These are phyloP conservation scores for Hibiscus mutabilis DNA, from an alignment of 345 rosid genomes.

Conservation along the genomic window DNA sequence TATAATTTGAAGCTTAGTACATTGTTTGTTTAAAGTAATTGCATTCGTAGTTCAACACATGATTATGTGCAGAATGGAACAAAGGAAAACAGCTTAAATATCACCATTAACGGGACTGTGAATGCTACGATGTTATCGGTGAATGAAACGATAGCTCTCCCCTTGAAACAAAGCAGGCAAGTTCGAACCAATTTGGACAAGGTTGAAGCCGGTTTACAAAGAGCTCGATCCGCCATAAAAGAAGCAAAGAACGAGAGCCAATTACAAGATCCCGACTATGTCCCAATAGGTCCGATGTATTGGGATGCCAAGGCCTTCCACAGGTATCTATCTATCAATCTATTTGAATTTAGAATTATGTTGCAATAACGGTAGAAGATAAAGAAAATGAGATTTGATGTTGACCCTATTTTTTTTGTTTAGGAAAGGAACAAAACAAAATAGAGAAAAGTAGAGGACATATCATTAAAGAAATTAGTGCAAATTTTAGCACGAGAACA, in stretches of 20 bases:
- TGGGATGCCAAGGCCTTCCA: constrained; percentile 3
- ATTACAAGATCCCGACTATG: not conserved
- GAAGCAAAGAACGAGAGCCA: not conserved
- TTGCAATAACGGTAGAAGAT: not conserved
- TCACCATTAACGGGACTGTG: not conserved
- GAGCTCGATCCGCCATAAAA: not conserved
- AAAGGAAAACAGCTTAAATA: not conserved
- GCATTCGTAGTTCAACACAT: not conserved
- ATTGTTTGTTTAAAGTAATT: too few species aligned
- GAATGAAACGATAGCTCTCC: constrained; percentile 4
- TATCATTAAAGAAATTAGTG: not conserved
- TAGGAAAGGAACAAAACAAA: not conserved
- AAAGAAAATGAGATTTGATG: not conserved
- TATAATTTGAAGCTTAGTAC: not conserved
- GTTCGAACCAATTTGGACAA: constrained; percentile 33
- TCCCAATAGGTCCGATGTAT: not conserved
- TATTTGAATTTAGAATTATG: too few species aligned
- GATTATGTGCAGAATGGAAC: not conserved
- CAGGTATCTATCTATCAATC: not conserved
- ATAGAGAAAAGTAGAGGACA: not conserved
- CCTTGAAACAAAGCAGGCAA: not conserved
- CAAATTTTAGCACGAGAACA: not conserved
- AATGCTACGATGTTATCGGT: not conserved
- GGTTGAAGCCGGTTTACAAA: constrained; percentile 4
- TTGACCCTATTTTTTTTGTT: too few species aligned